Evolutionary conservation across 257 asterid genomes (phyloP), one percentile per base, ranked within the genome.

Genomic region (Fraxinus cuspidata): DNA sequence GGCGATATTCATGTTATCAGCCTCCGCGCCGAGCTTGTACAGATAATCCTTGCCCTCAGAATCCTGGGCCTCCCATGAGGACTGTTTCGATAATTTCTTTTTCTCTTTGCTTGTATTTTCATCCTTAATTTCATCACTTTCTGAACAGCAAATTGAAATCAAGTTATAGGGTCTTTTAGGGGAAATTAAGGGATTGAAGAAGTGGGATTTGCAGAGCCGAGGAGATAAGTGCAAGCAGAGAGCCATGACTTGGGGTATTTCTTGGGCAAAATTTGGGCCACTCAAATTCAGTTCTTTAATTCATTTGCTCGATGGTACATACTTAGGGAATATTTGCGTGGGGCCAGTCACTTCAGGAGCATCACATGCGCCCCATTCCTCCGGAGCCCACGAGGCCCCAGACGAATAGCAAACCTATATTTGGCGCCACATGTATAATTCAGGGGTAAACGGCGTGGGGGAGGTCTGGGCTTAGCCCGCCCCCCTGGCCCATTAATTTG

Each of bases 1-100:
- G 1, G 96, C 92, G 32, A 92, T 92, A 68, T 94, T 94, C 99
- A 92, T 89, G 84, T 94, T 94, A 18, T 92, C 97, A n/a, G 99
- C 96, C 80, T 94, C 97, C 5, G 94, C 89, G 0, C 99, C 98
- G 0, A 94, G 98, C 81, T 92, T 81, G 86, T 90, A 94, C 32
- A 94, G 77, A 86, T 94, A 94, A 86, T 94, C 99, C 35, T 94
- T 92, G 73, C 97, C 99, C 71, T 90, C 92, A 2, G 92, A 86
- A 70, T 94, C 97, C 79, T 87, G 85, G 0, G 98, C 71, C 79
- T 94, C 98, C 99, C 99, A 94, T 4, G 99, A 94, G 13, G 99
- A 94, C 81, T 91, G 99, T 38, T 91, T 72, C 19, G 98, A 94
- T 0, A 92, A 78, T 70, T 83, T 90, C 84, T 74, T 88, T 73